phyloP scores from a whole-genome alignment of 2,329 filamentous ascomycete genomes.

The Xylariaceae sp. region DNA sequence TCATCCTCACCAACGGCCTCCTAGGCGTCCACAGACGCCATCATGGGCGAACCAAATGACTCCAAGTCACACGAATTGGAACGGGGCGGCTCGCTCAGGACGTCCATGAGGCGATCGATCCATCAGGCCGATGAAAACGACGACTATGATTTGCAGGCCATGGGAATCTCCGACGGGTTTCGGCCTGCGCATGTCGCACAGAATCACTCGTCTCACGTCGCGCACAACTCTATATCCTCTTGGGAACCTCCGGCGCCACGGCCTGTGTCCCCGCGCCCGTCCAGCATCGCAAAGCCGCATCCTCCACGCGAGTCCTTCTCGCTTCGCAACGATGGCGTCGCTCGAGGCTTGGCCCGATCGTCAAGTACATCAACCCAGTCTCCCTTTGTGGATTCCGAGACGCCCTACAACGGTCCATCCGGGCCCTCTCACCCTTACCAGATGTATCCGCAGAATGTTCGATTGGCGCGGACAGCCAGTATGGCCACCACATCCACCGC shows the following conservation, averaged over 20 bases:
- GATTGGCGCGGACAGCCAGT: conserved; percentile 52
- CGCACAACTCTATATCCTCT: conserved; percentile 21
- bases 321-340: conserved; percentile 49
- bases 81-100: conserved; percentile 42
- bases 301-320: conserved; percentile 48
- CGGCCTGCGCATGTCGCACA: conserved; percentile 28
- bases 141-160: conserved; percentile 47
- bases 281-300: conserved; percentile 56
- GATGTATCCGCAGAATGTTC: conserved; percentile 75
- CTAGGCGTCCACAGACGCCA: conserved; percentile 11
- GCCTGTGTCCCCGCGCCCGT: conserved; percentile 39
- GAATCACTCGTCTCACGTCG: conserved; percentile 20
- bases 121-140: conserved; percentile 38
- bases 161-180: conserved; percentile 45
- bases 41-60: conserved; percentile 41
- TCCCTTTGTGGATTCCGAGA: conserved; percentile 48
- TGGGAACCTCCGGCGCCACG: conserved; percentile 19
- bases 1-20: neutral
- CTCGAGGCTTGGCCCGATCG: conserved; percentile 21
- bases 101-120: conserved; percentile 39
- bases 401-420: conserved; percentile 66
- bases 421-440: conserved; percentile 81
- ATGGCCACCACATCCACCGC: conserved; percentile 70
- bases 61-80: conserved; percentile 40
- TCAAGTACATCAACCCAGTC: conserved; percentile 38